These are phyloP conservation scores for Sporothrix pallida DNA, from an alignment of 2,329 filamentous ascomycete genomes.

Conservation along the genomic window DNA sequence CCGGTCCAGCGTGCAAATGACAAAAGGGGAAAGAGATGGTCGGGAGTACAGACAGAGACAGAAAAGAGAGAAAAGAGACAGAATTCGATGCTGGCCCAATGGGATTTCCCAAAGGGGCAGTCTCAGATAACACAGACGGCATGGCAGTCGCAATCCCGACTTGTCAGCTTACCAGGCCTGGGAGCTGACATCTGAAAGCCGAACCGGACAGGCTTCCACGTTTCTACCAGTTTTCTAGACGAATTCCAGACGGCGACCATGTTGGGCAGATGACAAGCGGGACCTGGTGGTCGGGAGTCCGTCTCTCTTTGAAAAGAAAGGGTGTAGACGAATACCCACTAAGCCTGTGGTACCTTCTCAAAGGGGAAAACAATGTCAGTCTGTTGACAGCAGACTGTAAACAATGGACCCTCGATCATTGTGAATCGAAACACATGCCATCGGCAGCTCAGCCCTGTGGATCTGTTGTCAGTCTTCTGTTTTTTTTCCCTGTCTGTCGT, in stretches of 20 bases:
- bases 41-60: neutral
- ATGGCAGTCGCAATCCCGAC: too few species aligned
- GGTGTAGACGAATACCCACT: too few species aligned
- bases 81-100: too few species aligned
- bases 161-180: neutral
- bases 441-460: slow-evolving; percentile 18
- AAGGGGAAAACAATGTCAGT: slow-evolving; percentile 4
- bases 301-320: too few species aligned
- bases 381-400: neutral
- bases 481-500: too few species aligned
- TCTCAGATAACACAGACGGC: too few species aligned
- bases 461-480: neutral
- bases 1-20: neutral
- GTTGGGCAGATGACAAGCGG: neutral
- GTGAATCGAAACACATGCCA: neutral
- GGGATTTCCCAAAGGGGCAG: slow-evolving; percentile 3
- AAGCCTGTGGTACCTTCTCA: slow-evolving; percentile 4
- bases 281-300: neutral
- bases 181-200: neutral
- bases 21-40: slow-evolving; percentile 6
- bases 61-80: neutral
- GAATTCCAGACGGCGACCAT: neutral
- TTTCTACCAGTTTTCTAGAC: neutral
- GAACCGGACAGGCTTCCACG: neutral
- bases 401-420: neutral